phyloP scores from a whole-genome alignment of 139 green algal genomes.

The Bryopsis sp. region DNA sequence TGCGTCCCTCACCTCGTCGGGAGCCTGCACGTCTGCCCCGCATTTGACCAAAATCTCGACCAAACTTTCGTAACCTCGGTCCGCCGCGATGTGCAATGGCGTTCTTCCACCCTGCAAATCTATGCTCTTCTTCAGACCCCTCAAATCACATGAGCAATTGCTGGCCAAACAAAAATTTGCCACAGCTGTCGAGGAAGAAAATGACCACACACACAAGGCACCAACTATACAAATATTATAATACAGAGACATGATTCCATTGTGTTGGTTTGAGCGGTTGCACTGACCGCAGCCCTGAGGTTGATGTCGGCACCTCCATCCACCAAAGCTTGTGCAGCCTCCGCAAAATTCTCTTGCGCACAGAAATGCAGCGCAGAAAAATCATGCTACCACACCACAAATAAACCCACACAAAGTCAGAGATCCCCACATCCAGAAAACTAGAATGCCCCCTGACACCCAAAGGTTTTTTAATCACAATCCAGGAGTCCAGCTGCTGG shows the following conservation, averaged over 20 bases:
- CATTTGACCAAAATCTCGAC: not conserved
- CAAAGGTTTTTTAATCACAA: not conserved
- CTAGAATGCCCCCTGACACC: too few species aligned
- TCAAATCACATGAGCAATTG: not conserved
- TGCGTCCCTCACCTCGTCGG: not conserved
- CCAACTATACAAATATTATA: not conserved
- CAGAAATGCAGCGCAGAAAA: slow-evolving; percentile 8
- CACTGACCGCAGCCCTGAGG: not conserved
- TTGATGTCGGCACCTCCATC: slow-evolving; percentile 10
- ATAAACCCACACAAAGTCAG: too few species aligned
- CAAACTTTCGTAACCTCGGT: not conserved
- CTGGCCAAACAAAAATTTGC: not conserved
- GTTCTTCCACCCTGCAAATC: not conserved
- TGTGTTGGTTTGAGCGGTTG: not conserved
- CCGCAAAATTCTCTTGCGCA: not conserved
- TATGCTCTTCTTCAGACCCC: not conserved
- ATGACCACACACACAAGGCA: not conserved
- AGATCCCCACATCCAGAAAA: too few species aligned
- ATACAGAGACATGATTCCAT: not conserved
- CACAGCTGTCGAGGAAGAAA: not conserved
- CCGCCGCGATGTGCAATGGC: slow-evolving; percentile 1
- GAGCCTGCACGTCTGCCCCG: not conserved
- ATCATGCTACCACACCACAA: not conserved
- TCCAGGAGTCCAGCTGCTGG: not conserved
- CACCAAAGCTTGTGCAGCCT: not conserved